These are phyloP conservation scores for Fagopyrum homotropicum DNA, from an alignment of 148 eudicot genomes.

Conservation along the genomic window DNA sequence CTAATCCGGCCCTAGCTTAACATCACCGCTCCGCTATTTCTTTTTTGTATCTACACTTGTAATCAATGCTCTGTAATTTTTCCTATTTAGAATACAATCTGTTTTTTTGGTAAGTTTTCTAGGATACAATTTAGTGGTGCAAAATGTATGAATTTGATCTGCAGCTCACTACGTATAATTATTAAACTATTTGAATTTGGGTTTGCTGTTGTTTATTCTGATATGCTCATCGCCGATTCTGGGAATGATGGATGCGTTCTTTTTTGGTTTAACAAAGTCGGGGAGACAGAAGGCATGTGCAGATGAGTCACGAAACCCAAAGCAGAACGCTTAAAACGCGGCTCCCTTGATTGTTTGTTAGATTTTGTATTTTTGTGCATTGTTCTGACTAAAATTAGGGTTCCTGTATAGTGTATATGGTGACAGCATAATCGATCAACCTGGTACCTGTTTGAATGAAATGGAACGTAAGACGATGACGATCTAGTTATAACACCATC, in stretches of 20 bases:
- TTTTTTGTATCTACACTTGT: not conserved
- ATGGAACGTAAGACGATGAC: not conserved
- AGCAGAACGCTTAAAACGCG: not conserved
- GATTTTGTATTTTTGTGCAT: not conserved
- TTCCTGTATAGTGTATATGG: no score
- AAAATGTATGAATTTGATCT: not conserved
- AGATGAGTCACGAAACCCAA: not conserved
- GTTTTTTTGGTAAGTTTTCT: no score
- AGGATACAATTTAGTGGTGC: not conserved
- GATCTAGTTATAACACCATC: not conserved
- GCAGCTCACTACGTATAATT: not conserved
- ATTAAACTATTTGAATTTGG: no score
- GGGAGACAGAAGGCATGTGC: conserved; percentile 1
- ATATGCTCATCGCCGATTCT: not conserved
- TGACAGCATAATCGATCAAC: no score
- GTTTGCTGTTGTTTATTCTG: not conserved
- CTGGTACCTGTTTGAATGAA: not conserved
- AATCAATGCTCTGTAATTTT: not conserved
- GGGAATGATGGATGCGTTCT: not conserved
- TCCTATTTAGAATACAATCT: not conserved
- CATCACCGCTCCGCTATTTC: no score
- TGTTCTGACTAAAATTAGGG: no score
- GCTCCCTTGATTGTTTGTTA: not conserved
- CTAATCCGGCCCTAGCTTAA: not conserved
- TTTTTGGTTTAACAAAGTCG: not conserved